Evolutionary conservation across 1,284 basidiomycete genomes (phyloP).

Genomic region (Cutaneotrichosporon dermatis): DNA sequence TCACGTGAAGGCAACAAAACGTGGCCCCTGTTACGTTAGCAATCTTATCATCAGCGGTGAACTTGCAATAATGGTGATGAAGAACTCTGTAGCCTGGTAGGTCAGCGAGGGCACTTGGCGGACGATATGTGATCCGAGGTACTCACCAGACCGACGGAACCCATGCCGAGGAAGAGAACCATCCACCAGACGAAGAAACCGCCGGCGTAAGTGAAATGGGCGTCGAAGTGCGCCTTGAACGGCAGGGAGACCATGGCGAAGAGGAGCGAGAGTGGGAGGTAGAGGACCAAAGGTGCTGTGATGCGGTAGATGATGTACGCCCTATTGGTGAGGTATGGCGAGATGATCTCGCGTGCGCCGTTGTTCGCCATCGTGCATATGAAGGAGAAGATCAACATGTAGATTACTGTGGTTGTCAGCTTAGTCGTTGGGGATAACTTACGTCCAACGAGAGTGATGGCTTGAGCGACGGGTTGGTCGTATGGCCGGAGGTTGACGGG

Average conservation of each 20-base stretch:
- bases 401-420: too few species aligned
- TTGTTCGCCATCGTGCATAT: constrained; percentile 51
- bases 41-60: too few species aligned
- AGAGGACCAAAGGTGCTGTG: constrained; percentile 56
- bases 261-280: constrained; percentile 61
- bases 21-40: constrained; percentile 17
- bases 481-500: constrained; percentile 64
- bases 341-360: constrained; percentile 49
- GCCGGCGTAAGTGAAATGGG: constrained; percentile 47
- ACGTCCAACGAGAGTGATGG: constrained; percentile 63
- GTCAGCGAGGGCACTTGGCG: too few species aligned
- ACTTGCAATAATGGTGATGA: constrained; percentile 39
- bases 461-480: constrained; percentile 62
- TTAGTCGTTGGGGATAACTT: constrained; percentile 48
- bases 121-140: too few species aligned
- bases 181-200: constrained; percentile 75
- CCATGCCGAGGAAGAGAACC: constrained; percentile 57
- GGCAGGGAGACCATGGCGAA: constrained; percentile 62
- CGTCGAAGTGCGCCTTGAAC: constrained; percentile 56
- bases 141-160: constrained; percentile 52
- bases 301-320: constrained; percentile 60
- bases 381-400: constrained; percentile 37
- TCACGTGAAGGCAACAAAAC: constrained; percentile 43
- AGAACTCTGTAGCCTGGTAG: constrained; percentile 36
- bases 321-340: constrained; percentile 54